Base-by-base conservation (phyloP, 106 monocot species). In the Allium fistulosum region DNA sequence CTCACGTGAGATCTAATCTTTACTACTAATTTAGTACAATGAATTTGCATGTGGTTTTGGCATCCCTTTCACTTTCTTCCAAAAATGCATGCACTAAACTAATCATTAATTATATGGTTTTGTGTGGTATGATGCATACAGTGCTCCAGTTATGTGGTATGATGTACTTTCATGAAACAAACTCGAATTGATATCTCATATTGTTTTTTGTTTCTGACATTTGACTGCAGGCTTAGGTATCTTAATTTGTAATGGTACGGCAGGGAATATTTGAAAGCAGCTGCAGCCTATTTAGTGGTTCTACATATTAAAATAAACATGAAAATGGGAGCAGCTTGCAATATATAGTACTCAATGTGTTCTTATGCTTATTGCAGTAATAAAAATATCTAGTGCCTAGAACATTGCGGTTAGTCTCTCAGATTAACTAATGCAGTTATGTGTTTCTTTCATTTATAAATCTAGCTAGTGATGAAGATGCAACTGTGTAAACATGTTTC, bases 1-100 rank as follows among this genome's bases (percentile, higher is more conserved):
- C 13, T 69, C 74, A 74, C 74, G 65, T 66, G 66, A 74, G 74
- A 74, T 74, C 74, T 74, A 67, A 74, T 67, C 66, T 65, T 74
- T 28, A 28, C 17, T 47, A n/a, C 53, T n/a, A 37, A 37, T 37
- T 37, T 37, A 37, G 37, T 37, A 2, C 37, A 37, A 37, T 37
- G 26, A 65, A 18, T 10, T 63, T 63, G 63, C 63, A 63, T 63
- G 63, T 63, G 63, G 46, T 63, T 63, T 37, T 1, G 37, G 60
- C 13, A 37, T 47, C 51, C 17, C 17, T 10, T 65, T 18, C 48
- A 65, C 65, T 10, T 65, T 48, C 49, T 65, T 50, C 17, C 17
- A 37, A 18, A 48, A 63, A 46, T 63, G 65, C 65, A 50, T 65
- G 65, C 65, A 51, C 17, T 49, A 17, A 22, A 37, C 37, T 37